Evolutionary conservation across 495 filamentous ascomycete species (phyloP), one percentile per base, ranked within the genome.

Genomic region (Aspergillus incahuasiensis): DNA sequence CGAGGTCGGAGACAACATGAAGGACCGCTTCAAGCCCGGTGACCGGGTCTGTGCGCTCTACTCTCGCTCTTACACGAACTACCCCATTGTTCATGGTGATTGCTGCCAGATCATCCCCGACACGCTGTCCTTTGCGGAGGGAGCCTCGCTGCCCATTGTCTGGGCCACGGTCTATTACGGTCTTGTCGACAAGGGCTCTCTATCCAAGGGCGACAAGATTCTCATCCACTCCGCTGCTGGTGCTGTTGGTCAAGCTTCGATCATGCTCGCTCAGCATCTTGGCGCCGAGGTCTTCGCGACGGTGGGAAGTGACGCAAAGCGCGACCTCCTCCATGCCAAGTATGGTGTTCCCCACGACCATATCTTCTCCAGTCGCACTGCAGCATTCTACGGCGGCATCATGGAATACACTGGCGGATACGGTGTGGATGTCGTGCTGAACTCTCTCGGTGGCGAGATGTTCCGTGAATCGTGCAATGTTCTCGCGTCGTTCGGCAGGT

Each of bases 221-320:
- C 71, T 88, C 19, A 82, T 88, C 48, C 81, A 86, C 53, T 72
- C 72, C 1, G 85, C 78, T 15, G 70, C 82, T 5, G 80, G 82
- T 19, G 78, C 74, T 4, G 73, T 85, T 1, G 85, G 84, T 5
- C 83, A 86, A 61, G 83, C 82, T 15, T 78, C 84, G 7, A 82
- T 87, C 51, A 64, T 67, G 21, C 44, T 88, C 0, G 79, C 81
- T 0, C 75, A 83, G 39, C 70, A 74, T 59, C 55, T 80, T 13
- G 80, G 80, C 0, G 81, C 82, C 5, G 76, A 83, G 54, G 71
- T 88, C 15, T 86, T 78, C 62, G 79, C 71, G 0, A 86, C 84
- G 0, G 84, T 83, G 0, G 76, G 79, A 0, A 77, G 71, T 5
- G 52, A 69, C 0, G 74, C 79, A 28, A 83, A 86, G 68, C 77